Evolutionary conservation across 2,329 filamentous ascomycete species (phyloP), one percentile per base, ranked within the genome.

Genomic region (Fusarium compactum): DNA sequence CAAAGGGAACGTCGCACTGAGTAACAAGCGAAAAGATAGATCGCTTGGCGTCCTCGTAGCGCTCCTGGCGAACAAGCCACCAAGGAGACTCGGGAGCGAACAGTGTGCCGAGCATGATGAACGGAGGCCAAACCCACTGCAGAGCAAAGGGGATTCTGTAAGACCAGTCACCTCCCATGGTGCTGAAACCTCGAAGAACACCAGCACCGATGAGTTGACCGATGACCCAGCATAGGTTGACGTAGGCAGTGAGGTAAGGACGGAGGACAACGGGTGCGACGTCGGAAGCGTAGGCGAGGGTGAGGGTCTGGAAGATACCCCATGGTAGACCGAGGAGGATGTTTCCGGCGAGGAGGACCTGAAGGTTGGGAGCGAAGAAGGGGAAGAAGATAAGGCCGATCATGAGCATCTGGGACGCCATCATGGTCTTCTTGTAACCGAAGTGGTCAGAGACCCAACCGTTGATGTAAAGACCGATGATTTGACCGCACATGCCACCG

Each of bases 61-160:
- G 78, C 3, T 79, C 81, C 25, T 78, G 76, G 12, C 84, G 80
- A 12, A 84, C 80, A 6, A 84, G 79, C 81, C 82, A 85, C 83
- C 84, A 86, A 1, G 84, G 84, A 1, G 81, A 84, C 65, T 86
- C 84, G 0, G 84, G 84, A 4, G 83, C 82, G n/a, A 84, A 79
- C n/a, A 78, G 72, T n/a, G 83, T 80, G 30, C 78, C 80, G 6
- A 83, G 83, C 73, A 11, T 86, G 76, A 3, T 82, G 81, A 5
- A 83, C 0, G 83, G 82, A 77, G 82, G 85, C 61, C 61, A 64
- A 6, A 79, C 65, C 84, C 85, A 86, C 71, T 86, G 84, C 5
- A 85, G 64, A 3, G 79, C 83, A 57, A 83, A 86, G 1, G 84
- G 84, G 16, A 86, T 84, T 25, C 80, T 78, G 72, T 82, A 86